A percentile compares a stretch with the other conserved stretches of the same genome.
Evolutionary conservation across 176 grass and related monocot genomes (phyloP).

Genomic region (Coix lacrymajobi): DNA sequence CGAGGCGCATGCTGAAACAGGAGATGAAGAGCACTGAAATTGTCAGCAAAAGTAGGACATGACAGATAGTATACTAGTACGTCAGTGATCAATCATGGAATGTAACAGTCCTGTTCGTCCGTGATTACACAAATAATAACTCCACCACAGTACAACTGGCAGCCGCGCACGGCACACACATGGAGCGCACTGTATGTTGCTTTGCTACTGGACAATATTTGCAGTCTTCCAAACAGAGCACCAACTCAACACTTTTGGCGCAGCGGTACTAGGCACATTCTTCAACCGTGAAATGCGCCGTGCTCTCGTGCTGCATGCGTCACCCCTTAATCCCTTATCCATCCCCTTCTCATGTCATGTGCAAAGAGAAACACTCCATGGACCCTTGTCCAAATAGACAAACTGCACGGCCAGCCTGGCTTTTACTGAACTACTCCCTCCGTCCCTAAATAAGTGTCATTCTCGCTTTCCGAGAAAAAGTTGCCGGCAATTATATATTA

Average conservation of each 20-base stretch:
- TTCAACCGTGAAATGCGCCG: neutral
- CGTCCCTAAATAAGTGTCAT: too few species aligned
- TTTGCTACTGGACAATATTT: neutral
- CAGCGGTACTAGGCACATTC: neutral
- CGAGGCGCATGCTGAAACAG: slow-evolving; percentile 53
- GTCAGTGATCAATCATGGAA: neutral
- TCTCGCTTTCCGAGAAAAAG: too few species aligned
- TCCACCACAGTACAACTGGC: neutral
- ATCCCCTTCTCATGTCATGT: neutral
- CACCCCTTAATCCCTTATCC: neutral
- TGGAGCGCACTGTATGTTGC: neutral
- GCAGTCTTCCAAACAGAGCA: neutral
- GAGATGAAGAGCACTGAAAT: neutral
- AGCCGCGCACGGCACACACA: neutral
- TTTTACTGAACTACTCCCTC: neutral
- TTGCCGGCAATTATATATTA: too few species aligned
- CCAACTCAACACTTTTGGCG: neutral
- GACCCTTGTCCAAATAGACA: slow-evolving; percentile 5
- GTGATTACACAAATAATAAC: neutral
- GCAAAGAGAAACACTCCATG: neutral
- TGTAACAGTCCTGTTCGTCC: neutral
- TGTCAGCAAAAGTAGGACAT: neutral
- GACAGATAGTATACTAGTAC: neutral
- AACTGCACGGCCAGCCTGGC: neutral
- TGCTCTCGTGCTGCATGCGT: neutral